Percentiles rank a stretch among this genome's conserved stretches.
These are phyloP conservation scores for Leccinum longicurvipes DNA, from an alignment of 768 basidiomycete genomes.

Conservation along the genomic window DNA sequence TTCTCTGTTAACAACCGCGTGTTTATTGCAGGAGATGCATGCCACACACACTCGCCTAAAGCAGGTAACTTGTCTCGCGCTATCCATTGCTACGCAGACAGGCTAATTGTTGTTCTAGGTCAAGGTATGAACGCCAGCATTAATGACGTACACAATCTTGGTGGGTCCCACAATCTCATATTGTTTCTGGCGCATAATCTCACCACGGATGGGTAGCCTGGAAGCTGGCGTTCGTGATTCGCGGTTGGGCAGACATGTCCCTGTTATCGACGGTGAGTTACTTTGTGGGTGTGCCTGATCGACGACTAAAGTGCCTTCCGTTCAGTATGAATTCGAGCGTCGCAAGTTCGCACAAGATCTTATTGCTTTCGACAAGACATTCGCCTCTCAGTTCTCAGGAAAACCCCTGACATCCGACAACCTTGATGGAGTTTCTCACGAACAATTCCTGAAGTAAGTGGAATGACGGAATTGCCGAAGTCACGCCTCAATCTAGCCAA, in stretches of 20 bases:
- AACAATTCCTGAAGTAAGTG: slow-evolving; percentile 44
- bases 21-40: slow-evolving; percentile 58
- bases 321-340: slow-evolving; percentile 51
- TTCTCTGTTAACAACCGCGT: slow-evolving; percentile 47
- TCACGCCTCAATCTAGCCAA: background rate
- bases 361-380: slow-evolving; percentile 51
- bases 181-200: background rate
- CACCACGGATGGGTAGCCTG: slow-evolving; percentile 34
- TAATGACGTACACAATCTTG: slow-evolving; percentile 52
- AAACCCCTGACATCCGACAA: slow-evolving; percentile 42
- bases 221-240: slow-evolving; percentile 51
- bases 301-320: background rate
- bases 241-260: slow-evolving; percentile 43
- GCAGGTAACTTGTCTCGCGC: slow-evolving; percentile 30
- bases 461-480: background rate
- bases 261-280: slow-evolving; percentile 44
- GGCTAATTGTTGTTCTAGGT: slow-evolving; percentile 32
- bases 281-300: background rate
- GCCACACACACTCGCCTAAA: slow-evolving; percentile 44
- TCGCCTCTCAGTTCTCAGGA: slow-evolving; percentile 50
- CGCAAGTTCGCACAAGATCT: slow-evolving; percentile 52
- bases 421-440: slow-evolving; percentile 37
- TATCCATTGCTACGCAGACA: background rate
- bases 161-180: slow-evolving; percentile 19
- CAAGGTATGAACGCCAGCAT: slow-evolving; percentile 56